Evolutionary conservation across 2,329 filamentous ascomycete genomes (phyloP).

Genomic region (Trichothecium roseum): DNA sequence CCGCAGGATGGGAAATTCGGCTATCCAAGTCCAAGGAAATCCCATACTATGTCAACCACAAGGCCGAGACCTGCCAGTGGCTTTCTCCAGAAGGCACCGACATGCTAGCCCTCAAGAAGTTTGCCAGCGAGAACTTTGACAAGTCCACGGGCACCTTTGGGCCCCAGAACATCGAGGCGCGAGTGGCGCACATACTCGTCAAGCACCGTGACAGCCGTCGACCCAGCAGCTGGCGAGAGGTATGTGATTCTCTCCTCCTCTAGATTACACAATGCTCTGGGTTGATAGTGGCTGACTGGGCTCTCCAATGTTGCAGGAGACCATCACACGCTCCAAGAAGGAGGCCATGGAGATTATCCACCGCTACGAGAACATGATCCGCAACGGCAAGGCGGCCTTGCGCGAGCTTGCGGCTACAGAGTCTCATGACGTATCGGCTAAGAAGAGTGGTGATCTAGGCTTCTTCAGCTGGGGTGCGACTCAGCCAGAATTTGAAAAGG

Average conservation of each 20-base stretch:
- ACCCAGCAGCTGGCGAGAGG: conserved; percentile 86
- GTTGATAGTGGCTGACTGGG: too few species aligned
- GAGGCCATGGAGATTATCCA: conserved; percentile 73
- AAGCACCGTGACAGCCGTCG: conserved; percentile 86
- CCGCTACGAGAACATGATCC: conserved; percentile 68
- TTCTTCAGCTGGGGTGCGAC: conserved; percentile 93
- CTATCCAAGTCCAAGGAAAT: too few species aligned
- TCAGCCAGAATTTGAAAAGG: conserved; percentile 98
- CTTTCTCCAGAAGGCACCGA: too few species aligned
- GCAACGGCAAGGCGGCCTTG: conserved; percentile 54
- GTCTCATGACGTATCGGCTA: conserved; percentile 90
- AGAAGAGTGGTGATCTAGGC: conserved; percentile 88
- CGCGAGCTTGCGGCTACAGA: conserved; percentile 80
- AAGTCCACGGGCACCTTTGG: too few species aligned
- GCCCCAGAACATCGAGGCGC: too few species aligned
- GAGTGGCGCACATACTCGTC: conserved; percentile 82
- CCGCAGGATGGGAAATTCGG: too few species aligned
- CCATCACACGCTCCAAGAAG: conserved; percentile 81
- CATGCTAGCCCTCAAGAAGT: too few species aligned
- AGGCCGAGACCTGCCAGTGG: too few species aligned
- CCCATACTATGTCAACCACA: too few species aligned
- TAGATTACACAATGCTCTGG: background rate
- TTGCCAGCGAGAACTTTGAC: too few species aligned
- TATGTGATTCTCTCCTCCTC: conserved; percentile 15
- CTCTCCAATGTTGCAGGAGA: conserved; percentile 32